These are phyloP conservation scores for Verticillium nonalfalfae DNA, from an alignment of 2,329 filamentous ascomycete genomes.

Conservation along the genomic window DNA sequence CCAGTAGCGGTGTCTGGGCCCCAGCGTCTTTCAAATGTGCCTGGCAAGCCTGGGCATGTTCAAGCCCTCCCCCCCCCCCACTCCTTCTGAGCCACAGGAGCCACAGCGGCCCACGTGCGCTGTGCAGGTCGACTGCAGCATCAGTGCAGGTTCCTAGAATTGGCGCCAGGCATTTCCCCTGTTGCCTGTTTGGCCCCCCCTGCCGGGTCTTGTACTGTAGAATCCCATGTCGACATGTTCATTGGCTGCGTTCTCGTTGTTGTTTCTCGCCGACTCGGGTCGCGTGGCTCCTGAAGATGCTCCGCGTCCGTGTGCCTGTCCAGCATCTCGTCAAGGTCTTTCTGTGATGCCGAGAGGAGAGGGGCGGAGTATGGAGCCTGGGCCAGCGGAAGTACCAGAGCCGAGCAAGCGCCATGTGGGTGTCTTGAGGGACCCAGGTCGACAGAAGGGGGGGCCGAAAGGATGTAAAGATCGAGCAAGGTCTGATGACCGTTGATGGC, in stretches of 20 bases:
- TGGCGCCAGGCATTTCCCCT: not conserved
- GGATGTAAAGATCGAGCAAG: too few species aligned
- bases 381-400: not conserved
- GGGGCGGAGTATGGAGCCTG: not conserved
- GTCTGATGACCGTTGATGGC: too few species aligned
- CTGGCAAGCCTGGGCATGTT: not conserved
- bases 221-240: not conserved
- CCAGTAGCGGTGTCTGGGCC: not conserved
- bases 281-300: not conserved
- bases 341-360: not conserved
- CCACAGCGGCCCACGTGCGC: conserved; percentile 3
- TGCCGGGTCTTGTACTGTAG: too few species aligned
- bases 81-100: conserved; percentile 1
- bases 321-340: not conserved
- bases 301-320: not conserved
- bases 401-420: not conserved
- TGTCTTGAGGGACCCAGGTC: not conserved
- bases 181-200: not conserved
- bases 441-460: not conserved
- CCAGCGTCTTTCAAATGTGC: not conserved
- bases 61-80: not conserved
- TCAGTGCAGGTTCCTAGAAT: not conserved
- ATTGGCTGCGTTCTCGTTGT: not conserved
- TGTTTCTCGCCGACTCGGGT: not conserved
- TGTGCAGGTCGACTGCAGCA: not conserved